Percentiles rank a stretch among this genome's conserved stretches.
Conservation (phyloP, 2,329 filamentous ascomycete species). For the Niveomyces coronatus region DNA sequence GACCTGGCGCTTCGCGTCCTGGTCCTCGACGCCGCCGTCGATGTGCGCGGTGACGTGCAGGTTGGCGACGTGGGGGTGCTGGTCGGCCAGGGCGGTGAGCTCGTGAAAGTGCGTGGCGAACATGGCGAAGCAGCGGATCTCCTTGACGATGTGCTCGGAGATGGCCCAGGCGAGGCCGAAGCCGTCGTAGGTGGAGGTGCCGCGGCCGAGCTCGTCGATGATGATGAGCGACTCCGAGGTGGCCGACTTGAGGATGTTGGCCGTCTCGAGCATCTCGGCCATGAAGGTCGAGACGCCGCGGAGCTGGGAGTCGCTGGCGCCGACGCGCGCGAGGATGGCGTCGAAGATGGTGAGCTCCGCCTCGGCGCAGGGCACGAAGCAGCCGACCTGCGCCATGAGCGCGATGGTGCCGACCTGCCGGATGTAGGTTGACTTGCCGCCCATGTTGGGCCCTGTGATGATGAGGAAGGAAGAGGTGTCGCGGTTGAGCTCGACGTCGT, state of each 20-base stretch:
- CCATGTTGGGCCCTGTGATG: conserved; percentile 98
- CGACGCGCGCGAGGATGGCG: conserved; percentile 90
- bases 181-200: conserved; percentile 95
- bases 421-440: conserved; percentile 97
- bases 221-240: conserved; percentile 95
- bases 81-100: conserved; percentile 79
- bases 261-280: conserved; percentile 98
- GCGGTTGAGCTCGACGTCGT: conserved; percentile 76
- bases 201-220: conserved; percentile 93
- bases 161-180: conserved; percentile 99
- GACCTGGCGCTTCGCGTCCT: conserved; percentile 61
- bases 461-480: conserved; percentile 82
- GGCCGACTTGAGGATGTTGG: conserved; percentile 95
- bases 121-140: conserved; percentile 87
- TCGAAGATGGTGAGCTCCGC: conserved; percentile 95
- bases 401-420: conserved; percentile 95
- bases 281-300: conserved; percentile 98
- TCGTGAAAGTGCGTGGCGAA: conserved; percentile 99
- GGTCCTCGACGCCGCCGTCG: conserved; percentile 36
- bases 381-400: conserved; percentile 92
- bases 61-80: conserved; percentile 80
- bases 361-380: conserved; percentile 84
- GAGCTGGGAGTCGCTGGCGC: conserved; percentile 90
- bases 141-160: conserved; percentile 90
- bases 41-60: conserved; percentile 96